Percentiles rank a stretch among this genome's conserved stretches.
Conservation (phyloP, 2,329 filamentous ascomycete species). For the Aureobasidium sp. region DNA sequence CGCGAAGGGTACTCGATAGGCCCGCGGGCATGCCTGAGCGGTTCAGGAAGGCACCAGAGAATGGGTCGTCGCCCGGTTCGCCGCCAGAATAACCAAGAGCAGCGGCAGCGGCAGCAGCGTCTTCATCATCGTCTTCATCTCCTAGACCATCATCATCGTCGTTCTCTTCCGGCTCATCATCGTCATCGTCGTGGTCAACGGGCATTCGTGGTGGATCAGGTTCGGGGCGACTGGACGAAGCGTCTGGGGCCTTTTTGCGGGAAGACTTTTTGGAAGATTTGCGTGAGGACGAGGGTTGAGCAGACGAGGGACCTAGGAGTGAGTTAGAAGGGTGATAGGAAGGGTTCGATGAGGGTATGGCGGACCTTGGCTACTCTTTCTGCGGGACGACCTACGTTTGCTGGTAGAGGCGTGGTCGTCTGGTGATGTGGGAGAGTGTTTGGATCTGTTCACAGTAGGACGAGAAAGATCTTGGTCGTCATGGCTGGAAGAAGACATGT, state of each 20-base stretch:
- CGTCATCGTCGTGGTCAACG: neutral
- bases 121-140: constrained; percentile 26
- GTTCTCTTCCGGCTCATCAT: constrained; percentile 18
- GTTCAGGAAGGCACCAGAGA: constrained; percentile 58
- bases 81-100: constrained; percentile 40
- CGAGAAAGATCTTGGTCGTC: constrained; percentile 23
- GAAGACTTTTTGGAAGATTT: constrained; percentile 29
- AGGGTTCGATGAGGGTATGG: neutral
- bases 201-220: neutral
- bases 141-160: constrained; percentile 27
- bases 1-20: constrained; percentile 74
- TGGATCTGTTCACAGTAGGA: constrained; percentile 31
- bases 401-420: constrained; percentile 56
- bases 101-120: constrained; percentile 30
- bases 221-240: constrained; percentile 1
- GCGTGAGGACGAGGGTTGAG: constrained; percentile 21
- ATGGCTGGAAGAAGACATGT: constrained; percentile 69
- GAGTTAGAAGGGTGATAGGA: constrained; percentile 17
- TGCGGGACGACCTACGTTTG: constrained; percentile 67
- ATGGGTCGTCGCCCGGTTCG: constrained; percentile 56
- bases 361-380: constrained; percentile 54
- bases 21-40: constrained; percentile 53
- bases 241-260: constrained; percentile 12
- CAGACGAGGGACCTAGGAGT: constrained; percentile 32
- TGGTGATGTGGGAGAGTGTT: constrained; percentile 57